Conservation (phyloP, 164 flowering plant species). For the Cinnamomum micranthum region DNA sequence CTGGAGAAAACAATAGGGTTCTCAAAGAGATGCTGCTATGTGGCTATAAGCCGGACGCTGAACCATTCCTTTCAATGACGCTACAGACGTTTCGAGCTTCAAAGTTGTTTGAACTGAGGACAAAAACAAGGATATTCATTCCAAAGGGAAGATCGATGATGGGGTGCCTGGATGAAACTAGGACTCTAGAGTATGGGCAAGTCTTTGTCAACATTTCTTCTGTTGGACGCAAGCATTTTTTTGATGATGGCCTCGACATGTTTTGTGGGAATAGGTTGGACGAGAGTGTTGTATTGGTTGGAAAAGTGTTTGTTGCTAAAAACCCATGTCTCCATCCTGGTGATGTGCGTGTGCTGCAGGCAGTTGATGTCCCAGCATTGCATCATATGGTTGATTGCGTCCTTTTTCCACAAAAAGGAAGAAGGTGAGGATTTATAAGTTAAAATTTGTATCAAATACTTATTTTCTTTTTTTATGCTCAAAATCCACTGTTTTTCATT, state of each 20-base stretch:
- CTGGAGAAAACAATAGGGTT: constrained; percentile 60
- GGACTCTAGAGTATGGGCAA: constrained; percentile 75
- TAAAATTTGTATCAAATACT: not conserved
- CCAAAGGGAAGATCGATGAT: constrained; percentile 74
- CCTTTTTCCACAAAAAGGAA: constrained; percentile 89
- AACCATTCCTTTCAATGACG: constrained; percentile 93
- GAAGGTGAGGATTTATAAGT: constrained; percentile 31
- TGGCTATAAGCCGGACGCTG: constrained; percentile 74
- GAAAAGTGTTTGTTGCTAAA: constrained; percentile 78
- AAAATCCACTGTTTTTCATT: too few species aligned
- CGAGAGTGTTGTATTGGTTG: constrained; percentile 28
- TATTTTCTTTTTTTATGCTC: too few species aligned
- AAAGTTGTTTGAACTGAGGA: constrained; percentile 60
- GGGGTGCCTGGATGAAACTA: constrained; percentile 91
- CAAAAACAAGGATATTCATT: constrained; percentile 62
- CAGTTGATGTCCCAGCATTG: constrained; percentile 67
- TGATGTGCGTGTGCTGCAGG: constrained; percentile 73
- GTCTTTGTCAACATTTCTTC: constrained; percentile 74
- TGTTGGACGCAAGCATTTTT: constrained; percentile 12
- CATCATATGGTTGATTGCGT: constrained; percentile 90
- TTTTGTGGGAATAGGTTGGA: not conserved
- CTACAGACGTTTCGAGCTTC: constrained; percentile 61
- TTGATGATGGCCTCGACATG: constrained; percentile 11
- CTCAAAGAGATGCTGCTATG: constrained; percentile 73
- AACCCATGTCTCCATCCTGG: constrained; percentile 98